A percentile compares a stretch with the other conserved stretches of the same genome.
These are phyloP conservation scores for Hortaea werneckii DNA, from an alignment of 2,329 filamentous ascomycete species.

Conservation along the genomic window DNA sequence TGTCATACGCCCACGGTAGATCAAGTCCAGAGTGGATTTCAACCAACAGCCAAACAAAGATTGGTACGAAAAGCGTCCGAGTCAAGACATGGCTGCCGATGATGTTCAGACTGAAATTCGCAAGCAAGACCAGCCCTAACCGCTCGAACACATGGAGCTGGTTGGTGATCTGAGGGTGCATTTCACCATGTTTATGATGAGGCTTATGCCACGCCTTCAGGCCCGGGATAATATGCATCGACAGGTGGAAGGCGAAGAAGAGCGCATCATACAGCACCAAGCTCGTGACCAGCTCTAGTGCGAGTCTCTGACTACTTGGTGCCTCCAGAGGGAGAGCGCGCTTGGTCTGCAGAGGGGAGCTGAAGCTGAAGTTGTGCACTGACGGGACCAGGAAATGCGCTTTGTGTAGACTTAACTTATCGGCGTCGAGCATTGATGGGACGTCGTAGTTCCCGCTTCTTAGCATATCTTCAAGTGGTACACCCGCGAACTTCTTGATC, in stretches of 20 bases:
- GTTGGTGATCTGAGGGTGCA: constrained; percentile 23
- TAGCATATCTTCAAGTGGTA: constrained; percentile 13
- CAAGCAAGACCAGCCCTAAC: constrained; percentile 16
- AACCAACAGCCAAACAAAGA: constrained; percentile 20
- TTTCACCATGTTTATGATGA: constrained; percentile 20
- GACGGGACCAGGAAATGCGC: constrained; percentile 14
- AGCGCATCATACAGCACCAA: constrained; percentile 21
- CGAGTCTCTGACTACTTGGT: constrained; percentile 16
- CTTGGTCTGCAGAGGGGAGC: constrained; percentile 13
- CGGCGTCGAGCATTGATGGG: neutral
- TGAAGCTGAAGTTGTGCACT: constrained; percentile 14
- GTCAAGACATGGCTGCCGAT: constrained; percentile 21
- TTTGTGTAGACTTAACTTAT: constrained; percentile 1
- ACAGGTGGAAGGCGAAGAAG: constrained; percentile 22
- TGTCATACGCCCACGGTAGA: constrained; percentile 18
- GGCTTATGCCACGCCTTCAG: constrained; percentile 13
- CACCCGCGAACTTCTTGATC: constrained; percentile 24
- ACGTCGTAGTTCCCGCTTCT: constrained; percentile 15
- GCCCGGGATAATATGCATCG: constrained; percentile 13
- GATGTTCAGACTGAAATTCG: constrained; percentile 23
- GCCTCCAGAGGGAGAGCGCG: constrained; percentile 13
- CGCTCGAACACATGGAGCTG: constrained; percentile 18
- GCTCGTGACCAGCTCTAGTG: constrained; percentile 13
- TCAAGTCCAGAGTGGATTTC: constrained; percentile 22
- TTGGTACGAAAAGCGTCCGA: constrained; percentile 18